Evolutionary conservation across 2,329 filamentous ascomycete species (phyloP), one percentile per base, ranked within the genome.

Genomic region (Calonectria ilicicola): DNA sequence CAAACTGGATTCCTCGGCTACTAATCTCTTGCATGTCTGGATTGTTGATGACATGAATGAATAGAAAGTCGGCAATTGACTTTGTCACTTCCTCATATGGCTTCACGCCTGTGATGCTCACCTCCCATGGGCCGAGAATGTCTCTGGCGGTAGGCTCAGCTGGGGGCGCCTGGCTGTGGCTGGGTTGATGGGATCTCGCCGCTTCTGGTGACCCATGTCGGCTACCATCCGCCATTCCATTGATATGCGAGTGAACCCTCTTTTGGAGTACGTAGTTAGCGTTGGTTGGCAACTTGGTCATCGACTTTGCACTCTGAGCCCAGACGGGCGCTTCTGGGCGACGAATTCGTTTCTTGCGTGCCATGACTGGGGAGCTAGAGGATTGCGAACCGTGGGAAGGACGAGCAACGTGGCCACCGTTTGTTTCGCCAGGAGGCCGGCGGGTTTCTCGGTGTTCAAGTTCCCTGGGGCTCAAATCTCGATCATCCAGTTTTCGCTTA

Each of bases 41-140:
- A 73, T 92, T 91, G 65, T 89, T 86, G 8, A 97, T 88, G 21
- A 97, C 92, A 68, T 93, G 88, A 60, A 90, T 82, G 81, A 92
- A 97, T 14, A 98, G 86, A 79, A 95, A 98, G 81, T 98, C 94
- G 73, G 93, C 94, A n/a, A 98, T 89, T 21, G 88, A 83, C 78
- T 92, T 93, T n/a, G 92, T 91, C 14, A 97, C 84, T 73, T 96
- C 92, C 77, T 97, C 94, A 68, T 92, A 89, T 0, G 94, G 94
- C 72, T 92, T 91, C 12, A 90, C 86, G 60, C 93, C 92, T 2
- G 91, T 93, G 58, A 98, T 92, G 40, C 92, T 91, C 27, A 88
- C 84, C 78, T 94, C 92, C 91, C 92, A 93, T 0, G 88, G 85
- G 0, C 89, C 89, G 4, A 92, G 82, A 27, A 85, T 77, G 23